phyloP scores from a whole-genome alignment of 192 early-diverging fungal species.

The Coemansia sp. region DNA sequence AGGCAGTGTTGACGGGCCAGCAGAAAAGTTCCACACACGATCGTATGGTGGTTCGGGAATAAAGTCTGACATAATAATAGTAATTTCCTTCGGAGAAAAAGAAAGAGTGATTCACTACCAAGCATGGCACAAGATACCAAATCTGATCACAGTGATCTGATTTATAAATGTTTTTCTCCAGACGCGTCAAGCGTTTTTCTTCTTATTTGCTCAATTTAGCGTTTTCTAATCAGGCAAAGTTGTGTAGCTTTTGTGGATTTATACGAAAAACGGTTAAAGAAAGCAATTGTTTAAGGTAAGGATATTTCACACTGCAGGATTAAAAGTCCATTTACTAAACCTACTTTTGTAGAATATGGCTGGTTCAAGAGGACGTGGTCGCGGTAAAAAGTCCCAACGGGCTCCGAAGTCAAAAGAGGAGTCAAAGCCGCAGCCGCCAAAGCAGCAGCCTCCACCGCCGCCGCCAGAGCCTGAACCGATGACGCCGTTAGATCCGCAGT shows the following conservation, averaged over 20 bases:
- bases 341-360: constrained; percentile 3
- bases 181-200: too few relatives aligned
- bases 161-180: too few relatives aligned
- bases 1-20: constrained; percentile 92
- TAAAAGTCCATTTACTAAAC: too few relatives aligned
- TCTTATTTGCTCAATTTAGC: too few relatives aligned
- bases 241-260: too few relatives aligned
- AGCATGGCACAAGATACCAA: background rate
- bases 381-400: background rate
- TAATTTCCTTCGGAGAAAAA: background rate
- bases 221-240: too few relatives aligned
- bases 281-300: too few relatives aligned
- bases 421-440: constrained; percentile 7
- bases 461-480: constrained; percentile 1
- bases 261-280: too few relatives aligned
- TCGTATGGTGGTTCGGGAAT: constrained; percentile 21
- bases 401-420: background rate
- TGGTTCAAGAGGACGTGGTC: constrained; percentile 7
- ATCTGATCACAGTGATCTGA: constrained; percentile 6
- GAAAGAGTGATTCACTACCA: background rate
- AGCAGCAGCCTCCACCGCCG: background rate
- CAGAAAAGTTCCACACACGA: constrained; percentile 76
- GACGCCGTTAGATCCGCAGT: constrained; percentile 33
- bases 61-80: constrained; percentile 11
- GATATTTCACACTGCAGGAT: too few relatives aligned